Evolutionary conservation across 169 alveolate species (phyloP), one percentile per base, ranked within the genome.

Genomic region (Plasmodium knowlesi): DNA sequence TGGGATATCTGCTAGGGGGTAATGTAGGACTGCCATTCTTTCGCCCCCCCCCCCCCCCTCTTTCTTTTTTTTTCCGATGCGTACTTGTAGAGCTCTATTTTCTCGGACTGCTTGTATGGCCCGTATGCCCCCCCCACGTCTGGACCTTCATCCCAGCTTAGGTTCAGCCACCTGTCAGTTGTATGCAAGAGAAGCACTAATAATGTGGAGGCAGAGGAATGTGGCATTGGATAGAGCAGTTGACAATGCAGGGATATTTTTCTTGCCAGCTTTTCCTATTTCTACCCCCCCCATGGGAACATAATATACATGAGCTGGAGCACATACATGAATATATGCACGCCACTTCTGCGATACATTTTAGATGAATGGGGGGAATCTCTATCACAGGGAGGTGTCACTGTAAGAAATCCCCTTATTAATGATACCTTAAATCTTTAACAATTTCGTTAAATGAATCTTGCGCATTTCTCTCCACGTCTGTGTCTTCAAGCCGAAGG

Each of bases 401-500:
- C 41, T 22, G 5, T 16, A 22, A 37, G 22, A 67, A 19, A 25
- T 10, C 30, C 30, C 76, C 41, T 9, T 67, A 22, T 67, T 14
- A 28, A 5, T 86, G 94, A 28, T 57, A 97, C 98, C 90, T 95
- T 32, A 97, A 89, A 46, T 92, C 97, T 8, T 83, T 76, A 19
- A 97, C 76, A 67, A 97, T 95, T 41, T 84, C 96, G 41, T 76
- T 19, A 25, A 84, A 61, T 46, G 95, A 88, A n/a, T 82, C 95
- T 30, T 34, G 41, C n/a, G 90, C 86, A 46, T 81, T 91, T 70
- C 98, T 82, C 14, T 57, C 57, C 14, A 30, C 83, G 73, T 97
- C 98, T 19, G 98, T 96, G 93, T 97, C 98, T 41, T 97, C 98
- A 4, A 97, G 61, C 53, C 98, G 84, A 28, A 97, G 71, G 50